Evolutionary conservation across 164 flowering plant species (phyloP), one percentile per base, ranked within the genome.

Genomic region (Vitis amurensis): DNA sequence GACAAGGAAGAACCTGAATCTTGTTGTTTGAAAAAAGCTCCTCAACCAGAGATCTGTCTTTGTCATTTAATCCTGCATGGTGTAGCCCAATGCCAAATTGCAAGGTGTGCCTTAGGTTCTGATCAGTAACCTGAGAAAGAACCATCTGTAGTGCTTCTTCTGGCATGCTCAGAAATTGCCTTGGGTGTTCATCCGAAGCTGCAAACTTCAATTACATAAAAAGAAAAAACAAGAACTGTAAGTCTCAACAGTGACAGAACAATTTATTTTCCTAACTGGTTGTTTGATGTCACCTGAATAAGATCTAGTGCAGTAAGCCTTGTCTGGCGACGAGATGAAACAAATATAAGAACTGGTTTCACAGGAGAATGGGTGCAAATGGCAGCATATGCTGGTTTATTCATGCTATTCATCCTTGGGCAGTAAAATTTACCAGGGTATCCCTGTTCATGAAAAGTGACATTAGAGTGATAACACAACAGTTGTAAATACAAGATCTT

Each of bases 351-450:
- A 82, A 95, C 97, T 68, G 99, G 99, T 73, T 95, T 95, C 63
- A 89, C 81, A 44, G 98, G 99, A 68, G 99, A 95, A 83, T 93
- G 98, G 48, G 99, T 93, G 77, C 93, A 85, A 76, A 95, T 93
- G 74, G 99, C 99, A 61, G 99, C 99, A 86, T 95, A 93, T 49
- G 99, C 80, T 68, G 98, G 98, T 74, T 95, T 95, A 60, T 95
- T 95, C 98, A 95, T 95, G 81, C 97, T 93, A 79, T 91, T 95
- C 99, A 93, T 93, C 80, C 99, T 83, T 52, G 99, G 99, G 77
- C 98, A 91, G 80, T 95, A 95, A 73, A 76, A 93, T 82, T 95
- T 95, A 76, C 99, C 99, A 11, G 99, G 99, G 73, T 95, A 93
- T 66, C 99, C 98, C 98, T 95, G 90, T 74, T 64, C 59, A 61